A percentile compares a stretch with the other conserved stretches of the same genome.
These are phyloP conservation scores for Pythium scleroteichum DNA, from an alignment of 352 stramenopile genomes.

Conservation along the genomic window DNA sequence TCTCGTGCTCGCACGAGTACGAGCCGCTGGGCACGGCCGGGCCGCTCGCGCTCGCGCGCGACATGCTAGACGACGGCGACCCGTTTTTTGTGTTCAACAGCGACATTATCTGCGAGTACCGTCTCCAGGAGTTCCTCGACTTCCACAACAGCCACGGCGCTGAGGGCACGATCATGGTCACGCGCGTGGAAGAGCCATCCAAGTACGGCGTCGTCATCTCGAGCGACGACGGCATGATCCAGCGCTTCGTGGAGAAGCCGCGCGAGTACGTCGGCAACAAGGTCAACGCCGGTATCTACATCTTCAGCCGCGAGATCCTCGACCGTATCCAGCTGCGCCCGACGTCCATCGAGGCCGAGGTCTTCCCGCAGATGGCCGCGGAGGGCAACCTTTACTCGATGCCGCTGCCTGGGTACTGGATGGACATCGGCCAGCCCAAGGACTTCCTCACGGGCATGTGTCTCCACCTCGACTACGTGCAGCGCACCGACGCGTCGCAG, in stretches of 20 bases:
- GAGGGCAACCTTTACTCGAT: slow-evolving; percentile 88
- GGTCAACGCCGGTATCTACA: slow-evolving; percentile 91
- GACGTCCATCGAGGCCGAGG: slow-evolving; percentile 91
- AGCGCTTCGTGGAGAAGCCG: slow-evolving; percentile 90
- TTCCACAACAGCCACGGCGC: slow-evolving; percentile 80
- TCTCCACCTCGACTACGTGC: slow-evolving; percentile 78
- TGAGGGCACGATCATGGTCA: slow-evolving; percentile 84
- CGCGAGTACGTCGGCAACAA: slow-evolving; percentile 89
- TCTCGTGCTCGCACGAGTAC: slow-evolving; percentile 87
- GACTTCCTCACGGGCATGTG: slow-evolving; percentile 89
- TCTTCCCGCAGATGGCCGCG: slow-evolving; percentile 89
- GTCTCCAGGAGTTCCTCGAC: slow-evolving; percentile 69
- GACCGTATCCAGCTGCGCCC: slow-evolving; percentile 82
- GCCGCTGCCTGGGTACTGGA: slow-evolving; percentile 88
- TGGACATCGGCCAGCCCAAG: slow-evolving; percentile 91
- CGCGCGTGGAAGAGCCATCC: slow-evolving; percentile 84
- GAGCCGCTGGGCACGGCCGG: slow-evolving; percentile 84
- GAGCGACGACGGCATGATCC: slow-evolving; percentile 73
- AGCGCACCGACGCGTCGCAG: slow-evolving; percentile 41
- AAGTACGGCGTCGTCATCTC: slow-evolving; percentile 90
- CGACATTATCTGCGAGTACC: slow-evolving; percentile 89
- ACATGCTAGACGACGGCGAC: slow-evolving; percentile 82
- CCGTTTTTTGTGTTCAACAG: slow-evolving; percentile 93
- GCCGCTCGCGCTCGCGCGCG: slow-evolving; percentile 75
- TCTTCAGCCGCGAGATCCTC: slow-evolving; percentile 87